A percentile compares a stretch with the other conserved stretches of the same genome.
These are phyloP conservation scores for Tricholoma terreum DNA, from an alignment of 768 basidiomycete species.

Conservation along the genomic window DNA sequence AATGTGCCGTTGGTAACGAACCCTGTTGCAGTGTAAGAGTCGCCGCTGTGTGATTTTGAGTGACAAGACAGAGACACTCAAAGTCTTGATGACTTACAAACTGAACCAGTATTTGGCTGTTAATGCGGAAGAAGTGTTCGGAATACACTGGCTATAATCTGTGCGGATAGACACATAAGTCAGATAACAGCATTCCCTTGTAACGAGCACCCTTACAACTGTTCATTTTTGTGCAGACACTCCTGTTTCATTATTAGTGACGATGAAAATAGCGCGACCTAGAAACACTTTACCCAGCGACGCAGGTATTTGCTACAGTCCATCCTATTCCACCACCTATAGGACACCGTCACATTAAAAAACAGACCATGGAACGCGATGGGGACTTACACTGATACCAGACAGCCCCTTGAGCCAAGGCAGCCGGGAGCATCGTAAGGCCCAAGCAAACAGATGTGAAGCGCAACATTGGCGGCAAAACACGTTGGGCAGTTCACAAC, in stretches of 20 bases:
- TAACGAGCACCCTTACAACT: slow-evolving; percentile 20
- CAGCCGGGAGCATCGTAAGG: neutral
- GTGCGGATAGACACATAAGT: too few relatives aligned
- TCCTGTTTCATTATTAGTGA: slow-evolving; percentile 6
- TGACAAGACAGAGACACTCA: neutral
- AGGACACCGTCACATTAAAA: neutral
- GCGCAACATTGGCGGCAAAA: neutral
- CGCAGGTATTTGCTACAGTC: slow-evolving; percentile 42
- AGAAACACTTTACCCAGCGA: slow-evolving; percentile 29
- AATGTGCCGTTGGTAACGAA: slow-evolving; percentile 40
- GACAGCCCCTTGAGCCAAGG: neutral
- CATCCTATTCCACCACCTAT: slow-evolving; percentile 29
- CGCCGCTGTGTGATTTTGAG: slow-evolving; percentile 35
- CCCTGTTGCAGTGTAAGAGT: slow-evolving; percentile 58
- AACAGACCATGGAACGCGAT: neutral
- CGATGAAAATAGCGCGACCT: neutral
- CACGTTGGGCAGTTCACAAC: neutral
- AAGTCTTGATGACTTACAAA: slow-evolving; percentile 36
- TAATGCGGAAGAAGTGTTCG: slow-evolving; percentile 15
- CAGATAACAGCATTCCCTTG: neutral
- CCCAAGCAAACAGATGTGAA: neutral
- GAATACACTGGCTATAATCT: slow-evolving; percentile 43
- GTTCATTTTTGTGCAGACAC: slow-evolving; percentile 23
- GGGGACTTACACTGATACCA: neutral
- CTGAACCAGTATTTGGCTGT: slow-evolving; percentile 54